Evolutionary conservation across 2,329 filamentous ascomycete species (phyloP).

Genomic region (Lizonia empirigonia): DNA sequence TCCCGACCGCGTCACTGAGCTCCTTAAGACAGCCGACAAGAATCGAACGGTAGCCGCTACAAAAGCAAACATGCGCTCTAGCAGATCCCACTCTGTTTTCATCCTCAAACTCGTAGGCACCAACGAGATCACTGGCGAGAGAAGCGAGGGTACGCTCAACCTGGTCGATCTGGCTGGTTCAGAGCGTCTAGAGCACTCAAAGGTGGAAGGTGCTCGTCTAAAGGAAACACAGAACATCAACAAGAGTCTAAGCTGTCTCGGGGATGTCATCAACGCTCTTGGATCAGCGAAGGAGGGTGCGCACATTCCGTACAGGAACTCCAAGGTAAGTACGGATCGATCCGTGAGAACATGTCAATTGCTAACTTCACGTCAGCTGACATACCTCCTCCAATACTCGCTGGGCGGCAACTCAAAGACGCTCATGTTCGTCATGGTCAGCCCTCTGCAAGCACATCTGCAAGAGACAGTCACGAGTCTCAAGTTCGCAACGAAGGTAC

Average conservation of each 20-base stretch:
- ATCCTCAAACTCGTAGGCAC: constrained; percentile 73
- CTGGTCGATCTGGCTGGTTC: constrained; percentile 94
- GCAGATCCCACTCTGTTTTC: constrained; percentile 94
- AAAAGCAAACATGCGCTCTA: constrained; percentile 95
- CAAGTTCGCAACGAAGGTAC: constrained; percentile 93
- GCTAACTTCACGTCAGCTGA: constrained; percentile 62
- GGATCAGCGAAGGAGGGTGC: constrained; percentile 76
- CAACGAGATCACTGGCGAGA: constrained; percentile 78
- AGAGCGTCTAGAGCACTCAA: constrained; percentile 85
- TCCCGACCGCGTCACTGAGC: constrained; percentile 76
- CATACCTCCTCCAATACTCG: constrained; percentile 92
- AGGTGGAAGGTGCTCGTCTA: constrained; percentile 83
- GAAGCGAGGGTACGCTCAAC: constrained; percentile 91
- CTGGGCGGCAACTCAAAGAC: constrained; percentile 96
- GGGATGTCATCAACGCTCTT: constrained; percentile 93
- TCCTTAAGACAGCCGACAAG: constrained; percentile 78
- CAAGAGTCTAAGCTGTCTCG: constrained; percentile 86
- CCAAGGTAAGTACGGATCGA: constrained; percentile 65
- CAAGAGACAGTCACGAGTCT: constrained; percentile 93
- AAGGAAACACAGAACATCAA: constrained; percentile 98
- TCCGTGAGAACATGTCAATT: no score
- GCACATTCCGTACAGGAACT: constrained; percentile 94
- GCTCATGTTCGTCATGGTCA: constrained; percentile 99
- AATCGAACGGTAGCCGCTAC: constrained; percentile 94
- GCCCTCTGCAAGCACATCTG: constrained; percentile 85